A percentile compares a stretch with the other conserved stretches of the same genome.
These are phyloP conservation scores for Puccinia polysora DNA, from an alignment of 1,284 basidiomycete species.

Conservation along the genomic window DNA sequence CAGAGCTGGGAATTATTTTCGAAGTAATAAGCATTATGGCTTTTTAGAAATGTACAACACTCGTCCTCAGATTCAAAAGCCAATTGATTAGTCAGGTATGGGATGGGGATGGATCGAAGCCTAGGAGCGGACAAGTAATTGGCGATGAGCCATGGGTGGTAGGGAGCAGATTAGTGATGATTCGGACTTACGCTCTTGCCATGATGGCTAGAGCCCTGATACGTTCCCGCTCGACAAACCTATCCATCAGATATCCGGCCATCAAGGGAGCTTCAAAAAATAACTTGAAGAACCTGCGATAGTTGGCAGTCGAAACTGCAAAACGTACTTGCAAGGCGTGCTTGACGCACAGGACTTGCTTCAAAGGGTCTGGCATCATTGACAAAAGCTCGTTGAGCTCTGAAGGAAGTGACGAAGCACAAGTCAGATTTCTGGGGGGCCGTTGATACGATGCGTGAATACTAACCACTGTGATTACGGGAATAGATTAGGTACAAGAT, in stretches of 20 bases:
- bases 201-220: constrained; percentile 80
- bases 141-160: neutral
- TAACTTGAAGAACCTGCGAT: constrained; percentile 81
- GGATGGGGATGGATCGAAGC: constrained; percentile 70
- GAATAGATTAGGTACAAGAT: constrained; percentile 94
- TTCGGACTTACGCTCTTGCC: constrained; percentile 76
- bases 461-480: constrained; percentile 81
- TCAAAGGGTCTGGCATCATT: constrained; percentile 86
- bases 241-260: constrained; percentile 98
- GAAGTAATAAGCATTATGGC: constrained; percentile 62
- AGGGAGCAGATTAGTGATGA: neutral
- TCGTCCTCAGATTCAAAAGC: constrained; percentile 70
- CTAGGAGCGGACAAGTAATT: constrained; percentile 55
- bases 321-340: constrained; percentile 87
- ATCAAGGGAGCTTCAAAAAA: constrained; percentile 86
- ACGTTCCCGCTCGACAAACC: constrained; percentile 89
- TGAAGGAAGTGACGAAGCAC: too few species aligned
- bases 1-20: constrained; percentile 50
- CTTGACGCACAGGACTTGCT: constrained; percentile 68
- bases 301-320: constrained; percentile 85
- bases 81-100: constrained; percentile 73
- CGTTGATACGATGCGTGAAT: too few species aligned
- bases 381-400: constrained; percentile 93
- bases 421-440: too few species aligned
- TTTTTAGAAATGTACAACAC: constrained; percentile 66